phyloP scores from a whole-genome alignment of 495 filamentous ascomycete species.

The Neurospora sp. region DNA sequence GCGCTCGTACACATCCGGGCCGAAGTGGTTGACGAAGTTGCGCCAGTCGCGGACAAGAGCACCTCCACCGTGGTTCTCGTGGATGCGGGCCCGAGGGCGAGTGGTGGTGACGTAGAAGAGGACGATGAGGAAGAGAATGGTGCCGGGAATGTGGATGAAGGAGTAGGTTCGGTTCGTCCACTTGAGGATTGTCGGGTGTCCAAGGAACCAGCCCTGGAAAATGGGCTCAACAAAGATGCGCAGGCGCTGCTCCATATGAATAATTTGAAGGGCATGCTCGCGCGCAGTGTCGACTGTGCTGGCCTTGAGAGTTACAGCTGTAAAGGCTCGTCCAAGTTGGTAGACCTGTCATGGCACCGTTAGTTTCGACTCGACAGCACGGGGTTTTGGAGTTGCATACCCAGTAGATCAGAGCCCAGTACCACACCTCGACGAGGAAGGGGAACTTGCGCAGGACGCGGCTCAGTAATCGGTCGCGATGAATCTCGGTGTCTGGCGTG shows the following conservation, averaged over 20 bases:
- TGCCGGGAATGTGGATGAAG: slow-evolving; percentile 75
- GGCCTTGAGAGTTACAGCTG: slow-evolving; percentile 48
- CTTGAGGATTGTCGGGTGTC: slow-evolving; percentile 15
- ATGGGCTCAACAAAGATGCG: slow-evolving; percentile 53
- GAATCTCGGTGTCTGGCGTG: slow-evolving; percentile 20
- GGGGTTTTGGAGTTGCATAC: slow-evolving; percentile 41
- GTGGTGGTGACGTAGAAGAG: slow-evolving; percentile 58
- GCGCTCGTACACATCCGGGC: slow-evolving; percentile 18
- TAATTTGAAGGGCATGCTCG: slow-evolving; percentile 47
- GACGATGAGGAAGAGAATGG: slow-evolving; percentile 56
- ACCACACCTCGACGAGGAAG: slow-evolving; percentile 72
- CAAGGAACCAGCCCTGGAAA: slow-evolving; percentile 47
- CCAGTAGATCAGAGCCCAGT: slow-evolving; percentile 64
- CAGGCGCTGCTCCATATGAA: slow-evolving; percentile 52
- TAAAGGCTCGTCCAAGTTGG: slow-evolving; percentile 31
- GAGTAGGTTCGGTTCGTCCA: slow-evolving; percentile 59
- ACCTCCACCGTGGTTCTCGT: slow-evolving; percentile 20
- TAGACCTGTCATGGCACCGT: slow-evolving; percentile 12
- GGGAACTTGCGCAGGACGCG: slow-evolving; percentile 56
- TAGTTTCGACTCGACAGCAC: not conserved
- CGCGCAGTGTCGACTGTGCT: slow-evolving; percentile 39
- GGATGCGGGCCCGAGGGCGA: slow-evolving; percentile 26
- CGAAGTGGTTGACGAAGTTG: slow-evolving; percentile 30
- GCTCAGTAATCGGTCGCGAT: slow-evolving; percentile 21
- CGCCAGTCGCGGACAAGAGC: slow-evolving; percentile 30